Evolutionary conservation across 139 green algal species (phyloP).

Genomic region (Tetradesmus lagerheimii): DNA sequence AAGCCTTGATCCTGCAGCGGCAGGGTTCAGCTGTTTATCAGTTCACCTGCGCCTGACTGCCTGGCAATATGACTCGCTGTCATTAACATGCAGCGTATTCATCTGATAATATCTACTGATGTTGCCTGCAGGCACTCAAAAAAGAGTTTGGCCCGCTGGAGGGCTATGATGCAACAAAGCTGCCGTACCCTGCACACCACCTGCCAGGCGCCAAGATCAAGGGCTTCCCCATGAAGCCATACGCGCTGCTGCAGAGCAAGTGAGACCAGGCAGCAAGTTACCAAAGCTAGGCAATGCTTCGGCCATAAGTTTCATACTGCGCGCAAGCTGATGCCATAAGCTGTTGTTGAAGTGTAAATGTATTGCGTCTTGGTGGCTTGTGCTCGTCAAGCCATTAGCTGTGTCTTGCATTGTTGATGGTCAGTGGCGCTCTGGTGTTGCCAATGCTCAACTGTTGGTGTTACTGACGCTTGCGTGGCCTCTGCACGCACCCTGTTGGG

Average conservation of each 20-base stretch:
- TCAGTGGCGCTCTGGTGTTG: too few species aligned
- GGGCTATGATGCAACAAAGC: slow-evolving; percentile 32
- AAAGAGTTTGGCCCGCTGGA: slow-evolving; percentile 42
- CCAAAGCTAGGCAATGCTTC: too few species aligned
- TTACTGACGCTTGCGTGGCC: too few species aligned
- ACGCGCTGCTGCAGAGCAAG: slow-evolving; percentile 44
- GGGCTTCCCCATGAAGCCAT: slow-evolving; percentile 49
- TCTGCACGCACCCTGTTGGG: neutral
- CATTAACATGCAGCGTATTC: neutral
- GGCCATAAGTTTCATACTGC: too few species aligned
- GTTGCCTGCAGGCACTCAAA: slow-evolving; percentile 13
- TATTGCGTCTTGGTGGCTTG: too few species aligned
- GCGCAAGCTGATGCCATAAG: too few species aligned
- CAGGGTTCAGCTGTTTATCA: neutral
- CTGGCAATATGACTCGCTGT: neutral
- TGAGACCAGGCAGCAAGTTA: neutral
- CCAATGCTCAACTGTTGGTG: too few species aligned
- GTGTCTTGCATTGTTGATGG: too few species aligned
- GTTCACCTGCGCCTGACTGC: neutral
- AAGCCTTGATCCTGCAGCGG: neutral
- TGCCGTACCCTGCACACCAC: slow-evolving; percentile 28
- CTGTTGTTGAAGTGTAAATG: too few species aligned
- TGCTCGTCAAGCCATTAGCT: too few species aligned
- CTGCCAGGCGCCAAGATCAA: slow-evolving; percentile 36
- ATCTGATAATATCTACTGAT: neutral